These are phyloP conservation scores for Tylopilus sp. DNA, from an alignment of 1,284 basidiomycete species.

Conservation along the genomic window DNA sequence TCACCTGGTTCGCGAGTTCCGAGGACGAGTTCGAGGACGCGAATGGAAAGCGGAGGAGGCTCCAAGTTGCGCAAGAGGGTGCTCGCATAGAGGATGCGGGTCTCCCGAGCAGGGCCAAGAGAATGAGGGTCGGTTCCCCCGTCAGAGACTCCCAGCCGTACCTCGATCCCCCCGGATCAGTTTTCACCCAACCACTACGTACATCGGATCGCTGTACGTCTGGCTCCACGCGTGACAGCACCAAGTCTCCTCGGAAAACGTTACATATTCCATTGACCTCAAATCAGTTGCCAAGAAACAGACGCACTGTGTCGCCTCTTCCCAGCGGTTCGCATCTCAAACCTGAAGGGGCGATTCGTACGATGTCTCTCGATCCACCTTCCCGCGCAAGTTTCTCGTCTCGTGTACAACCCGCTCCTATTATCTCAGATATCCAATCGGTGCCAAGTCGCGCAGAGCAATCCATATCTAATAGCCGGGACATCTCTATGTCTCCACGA, in stretches of 20 bases:
- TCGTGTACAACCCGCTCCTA: slow-evolving; percentile 16
- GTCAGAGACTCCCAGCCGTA: slow-evolving; percentile 39
- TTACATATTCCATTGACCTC: slow-evolving; percentile 31
- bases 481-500: slow-evolving; percentile 40
- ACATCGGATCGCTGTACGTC: slow-evolving; percentile 6
- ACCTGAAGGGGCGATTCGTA: slow-evolving; percentile 41
- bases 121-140: slow-evolving; percentile 52
- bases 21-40: slow-evolving; percentile 45
- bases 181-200: slow-evolving; percentile 37
- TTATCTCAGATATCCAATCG: slow-evolving; percentile 37
- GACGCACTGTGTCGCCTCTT: slow-evolving; percentile 41
- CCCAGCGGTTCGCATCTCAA: slow-evolving; percentile 27
- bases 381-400: slow-evolving; percentile 28
- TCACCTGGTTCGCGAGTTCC: slow-evolving; percentile 53
- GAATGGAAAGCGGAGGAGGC: slow-evolving; percentile 50
- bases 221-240: slow-evolving; percentile 11
- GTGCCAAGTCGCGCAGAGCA: slow-evolving; percentile 37
- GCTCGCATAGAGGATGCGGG: slow-evolving; percentile 29
- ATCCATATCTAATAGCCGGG: slow-evolving; percentile 36
- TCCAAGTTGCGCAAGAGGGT: slow-evolving; percentile 34
- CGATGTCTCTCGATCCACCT: slow-evolving; percentile 63
- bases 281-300: slow-evolving; percentile 30
- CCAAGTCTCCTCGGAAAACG: slow-evolving; percentile 29
- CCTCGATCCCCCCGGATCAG: slow-evolving; percentile 52
- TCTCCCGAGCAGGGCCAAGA: slow-evolving; percentile 41